These are phyloP conservation scores for Copromyces sp. DNA, from an alignment of 495 filamentous ascomycete species.

Conservation along the genomic window DNA sequence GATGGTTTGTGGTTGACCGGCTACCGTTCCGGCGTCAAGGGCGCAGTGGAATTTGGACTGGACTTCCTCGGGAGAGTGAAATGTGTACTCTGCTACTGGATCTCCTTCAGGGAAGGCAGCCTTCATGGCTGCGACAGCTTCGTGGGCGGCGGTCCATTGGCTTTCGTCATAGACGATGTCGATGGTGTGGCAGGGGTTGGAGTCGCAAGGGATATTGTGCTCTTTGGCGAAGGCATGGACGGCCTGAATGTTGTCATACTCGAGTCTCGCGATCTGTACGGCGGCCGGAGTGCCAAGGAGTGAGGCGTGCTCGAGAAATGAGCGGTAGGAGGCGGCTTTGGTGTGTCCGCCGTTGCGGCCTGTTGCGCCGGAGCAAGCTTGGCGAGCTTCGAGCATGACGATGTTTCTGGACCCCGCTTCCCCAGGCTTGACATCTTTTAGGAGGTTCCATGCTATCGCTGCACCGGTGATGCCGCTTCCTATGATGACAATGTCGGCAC, in stretches of 20 bases:
- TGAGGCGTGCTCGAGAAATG: conserved; percentile 35
- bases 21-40: conserved; percentile 14
- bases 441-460: conserved; percentile 46
- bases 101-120: conserved; percentile 32
- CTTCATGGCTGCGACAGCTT: conserved; percentile 36
- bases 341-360: conserved; percentile 58
- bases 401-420: conserved; percentile 13
- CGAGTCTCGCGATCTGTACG: conserved; percentile 43
- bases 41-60: conserved; percentile 28
- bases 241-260: conserved; percentile 46
- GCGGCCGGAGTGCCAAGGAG: conserved; percentile 34
- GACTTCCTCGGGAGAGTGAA: conserved; percentile 38
- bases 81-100: conserved; percentile 35
- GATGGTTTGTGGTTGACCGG: conserved; percentile 24
- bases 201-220: conserved; percentile 43
- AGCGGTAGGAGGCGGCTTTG: conserved; percentile 51
- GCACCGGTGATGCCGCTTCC: conserved; percentile 64
- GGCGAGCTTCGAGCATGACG: conserved; percentile 51
- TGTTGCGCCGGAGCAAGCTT: conserved; percentile 48
- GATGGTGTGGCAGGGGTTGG: conserved; percentile 40
- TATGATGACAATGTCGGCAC: conserved; percentile 51
- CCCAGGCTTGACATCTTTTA: conserved; percentile 19
- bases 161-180: conserved; percentile 46
- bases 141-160: conserved; percentile 33
- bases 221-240: conserved; percentile 43